These are phyloP conservation scores for Cutaneotrichosporon sp. DNA, from an alignment of 1,284 basidiomycete species.

Conservation along the genomic window DNA sequence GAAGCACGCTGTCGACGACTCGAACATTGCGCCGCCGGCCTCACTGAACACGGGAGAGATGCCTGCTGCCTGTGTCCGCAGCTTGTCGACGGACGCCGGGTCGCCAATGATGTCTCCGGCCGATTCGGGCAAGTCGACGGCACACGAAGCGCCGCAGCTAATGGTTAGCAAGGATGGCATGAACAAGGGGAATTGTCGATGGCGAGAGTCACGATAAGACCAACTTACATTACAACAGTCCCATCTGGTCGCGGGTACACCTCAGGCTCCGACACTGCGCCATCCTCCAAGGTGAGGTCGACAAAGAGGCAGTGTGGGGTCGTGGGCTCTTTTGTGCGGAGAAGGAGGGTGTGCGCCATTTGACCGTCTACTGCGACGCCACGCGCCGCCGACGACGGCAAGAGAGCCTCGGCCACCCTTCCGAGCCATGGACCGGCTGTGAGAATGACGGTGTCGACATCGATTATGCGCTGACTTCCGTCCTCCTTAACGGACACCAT, in stretches of 20 bases:
- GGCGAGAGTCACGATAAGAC: too few relatives aligned
- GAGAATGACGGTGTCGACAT: conserved; percentile 58
- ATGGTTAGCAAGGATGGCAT: conserved; percentile 5
- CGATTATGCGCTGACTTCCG: conserved; percentile 44
- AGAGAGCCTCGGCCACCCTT: conserved; percentile 52
- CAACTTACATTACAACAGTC: conserved; percentile 46
- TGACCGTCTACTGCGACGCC: conserved; percentile 46
- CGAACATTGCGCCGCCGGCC: conserved; percentile 39
- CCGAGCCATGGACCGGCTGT: conserved; percentile 86
- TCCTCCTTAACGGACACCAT: conserved; percentile 24
- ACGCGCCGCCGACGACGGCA: conserved; percentile 50
- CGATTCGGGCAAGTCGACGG: conserved; percentile 44
- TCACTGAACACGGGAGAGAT: conserved; percentile 49
- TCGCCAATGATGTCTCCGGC: conserved; percentile 48
- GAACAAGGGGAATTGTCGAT: too few relatives aligned
- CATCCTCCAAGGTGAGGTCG: conserved; percentile 52
- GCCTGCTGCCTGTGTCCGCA: conserved; percentile 50
- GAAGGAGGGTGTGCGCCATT: conserved; percentile 53
- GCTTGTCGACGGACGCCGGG: conserved; percentile 42
- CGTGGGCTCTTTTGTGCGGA: conserved; percentile 40
- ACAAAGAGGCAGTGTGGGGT: conserved; percentile 53
- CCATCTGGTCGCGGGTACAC: conserved; percentile 51
- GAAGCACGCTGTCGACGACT: conserved; percentile 54
- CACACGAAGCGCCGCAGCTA: conserved; percentile 47
- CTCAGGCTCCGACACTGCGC: conserved; percentile 50